phyloP scores from a whole-genome alignment of 306 rosid genomes.

The Vigna nakashimae region DNA sequence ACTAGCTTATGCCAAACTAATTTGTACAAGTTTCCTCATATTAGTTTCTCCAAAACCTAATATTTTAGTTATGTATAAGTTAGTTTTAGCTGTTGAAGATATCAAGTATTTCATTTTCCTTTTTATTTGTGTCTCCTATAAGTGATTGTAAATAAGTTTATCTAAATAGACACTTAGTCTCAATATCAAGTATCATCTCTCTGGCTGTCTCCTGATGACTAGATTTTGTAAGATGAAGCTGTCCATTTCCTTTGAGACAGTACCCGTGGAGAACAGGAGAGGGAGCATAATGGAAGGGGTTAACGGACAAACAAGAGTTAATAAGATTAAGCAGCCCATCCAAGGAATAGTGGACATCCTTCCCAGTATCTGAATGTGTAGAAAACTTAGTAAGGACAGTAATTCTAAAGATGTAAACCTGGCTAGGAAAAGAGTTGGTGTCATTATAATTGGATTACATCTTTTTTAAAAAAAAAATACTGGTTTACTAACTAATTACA shows the following conservation, averaged over 20 bases:
- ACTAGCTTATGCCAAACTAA: too few relatives aligned
- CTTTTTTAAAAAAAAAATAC: neutral
- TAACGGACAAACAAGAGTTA: neutral
- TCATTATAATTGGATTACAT: neutral
- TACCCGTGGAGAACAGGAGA: neutral
- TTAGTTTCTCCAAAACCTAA: too few relatives aligned
- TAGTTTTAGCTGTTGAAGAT: too few relatives aligned
- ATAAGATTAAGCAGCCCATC: neutral
- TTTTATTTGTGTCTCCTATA: too few relatives aligned
- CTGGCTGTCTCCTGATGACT: neutral
- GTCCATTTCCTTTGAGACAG: constrained; percentile 7
- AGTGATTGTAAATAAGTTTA: too few relatives aligned
- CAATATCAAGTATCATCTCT: neutral
- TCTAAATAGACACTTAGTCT: neutral
- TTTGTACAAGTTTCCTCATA: too few relatives aligned
- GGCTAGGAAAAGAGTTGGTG: neutral
- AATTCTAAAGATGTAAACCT: neutral
- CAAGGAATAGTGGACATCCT: neutral
- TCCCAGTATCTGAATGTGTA: neutral
- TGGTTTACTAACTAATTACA: neutral
- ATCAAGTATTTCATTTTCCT: too few relatives aligned
- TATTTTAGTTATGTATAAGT: too few relatives aligned
- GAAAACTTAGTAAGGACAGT: neutral
- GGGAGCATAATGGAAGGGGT: neutral
- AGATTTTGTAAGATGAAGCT: neutral